Evolutionary conservation across 495 filamentous ascomycete species (phyloP).

Genomic region (Pseudomonodictys pantanalensis): DNA sequence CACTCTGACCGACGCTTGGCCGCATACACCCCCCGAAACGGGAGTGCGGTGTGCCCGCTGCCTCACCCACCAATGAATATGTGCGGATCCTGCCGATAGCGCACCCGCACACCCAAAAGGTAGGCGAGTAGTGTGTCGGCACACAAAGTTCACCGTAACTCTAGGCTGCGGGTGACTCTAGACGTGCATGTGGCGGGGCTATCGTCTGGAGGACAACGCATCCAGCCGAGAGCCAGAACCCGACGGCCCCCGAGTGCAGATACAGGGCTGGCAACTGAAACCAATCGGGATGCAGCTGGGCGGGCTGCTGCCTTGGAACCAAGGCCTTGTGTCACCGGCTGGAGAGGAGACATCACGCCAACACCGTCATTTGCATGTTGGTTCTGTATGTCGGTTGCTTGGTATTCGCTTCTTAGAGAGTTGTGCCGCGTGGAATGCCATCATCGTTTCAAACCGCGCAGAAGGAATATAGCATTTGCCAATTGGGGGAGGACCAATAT

Average conservation of each 20-base stretch:
- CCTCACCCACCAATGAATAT: constrained; percentile 7
- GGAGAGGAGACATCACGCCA: no score
- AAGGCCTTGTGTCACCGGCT: no score
- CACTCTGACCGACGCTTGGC: constrained; percentile 12
- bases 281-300: constrained; percentile 5
- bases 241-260: constrained; percentile 20
- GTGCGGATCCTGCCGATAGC: neutral
- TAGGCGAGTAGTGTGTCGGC: neutral
- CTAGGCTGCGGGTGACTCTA: constrained; percentile 11
- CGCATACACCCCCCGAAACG: constrained; percentile 7
- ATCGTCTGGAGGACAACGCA: constrained; percentile 24
- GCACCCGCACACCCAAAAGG: neutral
- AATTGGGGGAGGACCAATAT: no score
- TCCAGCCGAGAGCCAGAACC: constrained; percentile 23
- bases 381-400: no score
- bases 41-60: constrained; percentile 12
- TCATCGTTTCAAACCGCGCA: no score
- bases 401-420: no score
- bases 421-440: no score
- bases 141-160: constrained; percentile 27
- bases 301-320: constrained; percentile 18
- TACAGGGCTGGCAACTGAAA: neutral
- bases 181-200: constrained; percentile 19
- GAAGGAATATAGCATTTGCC: no score
- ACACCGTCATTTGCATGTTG: no score